These are phyloP conservation scores for Starmera dryadoides DNA, from an alignment of 805 yeast genomes.

Conservation along the genomic window DNA sequence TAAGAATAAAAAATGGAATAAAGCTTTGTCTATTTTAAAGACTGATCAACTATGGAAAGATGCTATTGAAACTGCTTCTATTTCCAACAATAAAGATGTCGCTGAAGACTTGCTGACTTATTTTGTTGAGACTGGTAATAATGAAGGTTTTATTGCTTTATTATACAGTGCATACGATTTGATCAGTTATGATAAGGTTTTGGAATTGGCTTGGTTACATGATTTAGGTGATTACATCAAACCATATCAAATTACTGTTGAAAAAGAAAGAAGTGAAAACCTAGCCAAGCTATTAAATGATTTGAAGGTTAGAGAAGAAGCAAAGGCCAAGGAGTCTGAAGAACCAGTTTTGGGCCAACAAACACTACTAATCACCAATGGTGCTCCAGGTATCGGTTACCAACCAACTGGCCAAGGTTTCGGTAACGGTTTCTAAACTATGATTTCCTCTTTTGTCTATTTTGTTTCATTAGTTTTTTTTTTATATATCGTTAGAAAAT, in stretches of 20 bases:
- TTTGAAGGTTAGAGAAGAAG: slow-evolving; percentile 60
- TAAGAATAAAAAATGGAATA: slow-evolving; percentile 88
- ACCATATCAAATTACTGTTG: slow-evolving; percentile 84
- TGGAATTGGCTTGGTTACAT: slow-evolving; percentile 89
- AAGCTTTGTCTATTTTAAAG: slow-evolving; percentile 83
- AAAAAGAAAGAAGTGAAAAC: slow-evolving; percentile 69
- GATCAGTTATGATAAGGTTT: slow-evolving; percentile 73
- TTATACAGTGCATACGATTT: slow-evolving; percentile 79
- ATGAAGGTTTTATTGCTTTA: slow-evolving; percentile 88
- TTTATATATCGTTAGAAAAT: background rate
- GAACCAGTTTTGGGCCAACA: slow-evolving; percentile 46
- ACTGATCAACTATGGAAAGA: slow-evolving; percentile 92
- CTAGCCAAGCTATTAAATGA: slow-evolving; percentile 62
- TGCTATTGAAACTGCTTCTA: slow-evolving; percentile 86
- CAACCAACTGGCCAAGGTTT: slow-evolving; percentile 71
- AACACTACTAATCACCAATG: slow-evolving; percentile 79
- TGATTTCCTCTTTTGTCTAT: background rate
- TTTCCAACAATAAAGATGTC: slow-evolving; percentile 70
- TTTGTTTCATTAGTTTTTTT: background rate
- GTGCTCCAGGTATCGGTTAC: slow-evolving; percentile 49
- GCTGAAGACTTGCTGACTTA: slow-evolving; percentile 85
- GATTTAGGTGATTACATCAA: slow-evolving; percentile 74
- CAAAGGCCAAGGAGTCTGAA: slow-evolving; percentile 44
- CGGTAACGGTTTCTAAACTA: slow-evolving; percentile 40
- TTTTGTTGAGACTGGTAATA: slow-evolving; percentile 95